Conservation (phyloP, 805 yeast species). For the Pichia ethanolica region DNA sequence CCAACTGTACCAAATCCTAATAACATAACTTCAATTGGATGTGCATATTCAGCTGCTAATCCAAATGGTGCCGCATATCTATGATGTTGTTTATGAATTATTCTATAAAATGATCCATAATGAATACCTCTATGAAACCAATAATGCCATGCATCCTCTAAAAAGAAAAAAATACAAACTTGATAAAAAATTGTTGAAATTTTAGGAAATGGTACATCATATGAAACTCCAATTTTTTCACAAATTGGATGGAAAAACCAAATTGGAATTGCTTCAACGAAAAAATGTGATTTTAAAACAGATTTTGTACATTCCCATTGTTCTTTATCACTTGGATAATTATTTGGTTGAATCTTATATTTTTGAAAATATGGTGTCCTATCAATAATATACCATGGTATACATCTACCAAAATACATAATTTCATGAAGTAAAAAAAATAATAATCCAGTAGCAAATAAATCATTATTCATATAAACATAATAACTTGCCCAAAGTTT, state of each 20-base stretch:
- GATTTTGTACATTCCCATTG: conserved; percentile 89
- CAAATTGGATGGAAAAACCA: conserved; percentile 97
- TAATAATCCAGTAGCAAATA: conserved; percentile 84
- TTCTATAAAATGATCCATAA: conserved; percentile 80
- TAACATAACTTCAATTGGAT: conserved; percentile 85
- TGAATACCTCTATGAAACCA: conserved; percentile 91
- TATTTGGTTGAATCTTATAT: conserved; percentile 85
- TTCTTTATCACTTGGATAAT: conserved; percentile 71
- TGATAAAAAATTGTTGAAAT: conserved; percentile 52
- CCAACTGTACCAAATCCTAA: conserved; percentile 96
- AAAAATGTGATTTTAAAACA: conserved; percentile 77
- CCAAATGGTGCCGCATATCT: conserved; percentile 98
- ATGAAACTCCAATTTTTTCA: conserved; percentile 67
- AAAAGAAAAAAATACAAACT: conserved; percentile 66
- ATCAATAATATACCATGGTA: conserved; percentile 91
- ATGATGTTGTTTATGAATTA: conserved; percentile 96
- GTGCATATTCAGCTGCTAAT: conserved; percentile 94
- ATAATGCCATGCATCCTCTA: conserved; percentile 96
- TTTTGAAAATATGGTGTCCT: conserved; percentile 75
- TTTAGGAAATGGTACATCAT: conserved; percentile 80
- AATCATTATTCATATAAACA: conserved; percentile 76
- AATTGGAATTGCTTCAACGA: conserved; percentile 92
- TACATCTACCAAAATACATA: conserved; percentile 83
- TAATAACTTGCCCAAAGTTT: conserved; percentile 87
- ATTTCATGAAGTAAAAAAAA: conserved; percentile 79